Percentiles rank a stretch among this genome's conserved stretches.
Conservation (phyloP, 108 stramenopile species). For the Cyclotella choctawhatcheeana region DNA sequence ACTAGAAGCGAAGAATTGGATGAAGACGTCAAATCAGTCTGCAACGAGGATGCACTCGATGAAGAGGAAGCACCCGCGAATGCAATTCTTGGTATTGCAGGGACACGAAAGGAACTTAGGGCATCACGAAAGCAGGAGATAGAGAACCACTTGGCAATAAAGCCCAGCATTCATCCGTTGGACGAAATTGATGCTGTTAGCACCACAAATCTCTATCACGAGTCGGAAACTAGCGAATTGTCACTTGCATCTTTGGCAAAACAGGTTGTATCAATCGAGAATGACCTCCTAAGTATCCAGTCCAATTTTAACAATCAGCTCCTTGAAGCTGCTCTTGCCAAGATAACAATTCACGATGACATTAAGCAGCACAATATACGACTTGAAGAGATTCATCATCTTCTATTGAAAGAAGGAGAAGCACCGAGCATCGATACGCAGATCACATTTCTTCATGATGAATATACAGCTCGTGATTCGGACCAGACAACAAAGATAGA, state of each 20-base stretch:
- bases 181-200: neutral
- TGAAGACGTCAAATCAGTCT: neutral
- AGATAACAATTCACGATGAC: constrained; percentile 1
- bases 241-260: neutral
- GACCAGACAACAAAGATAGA: neutral
- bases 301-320: neutral
- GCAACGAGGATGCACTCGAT: neutral
- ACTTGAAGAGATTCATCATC: neutral
- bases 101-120: constrained; percentile 13
- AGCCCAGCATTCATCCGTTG: neutral
- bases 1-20: too few species aligned
- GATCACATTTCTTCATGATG: neutral
- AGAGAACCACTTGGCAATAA: neutral
- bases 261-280: neutral
- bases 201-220: too few species aligned
- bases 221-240: neutral
- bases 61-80: too few species aligned
- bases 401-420: neutral
- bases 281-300: neutral
- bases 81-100: too few species aligned
- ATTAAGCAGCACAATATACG: neutral
- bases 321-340: neutral
- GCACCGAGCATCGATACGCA: neutral
- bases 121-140: constrained; percentile 5
- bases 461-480: neutral